Conservation (phyloP, 2,329 filamentous ascomycete species). For the Hypoxylon rubiginosum region DNA sequence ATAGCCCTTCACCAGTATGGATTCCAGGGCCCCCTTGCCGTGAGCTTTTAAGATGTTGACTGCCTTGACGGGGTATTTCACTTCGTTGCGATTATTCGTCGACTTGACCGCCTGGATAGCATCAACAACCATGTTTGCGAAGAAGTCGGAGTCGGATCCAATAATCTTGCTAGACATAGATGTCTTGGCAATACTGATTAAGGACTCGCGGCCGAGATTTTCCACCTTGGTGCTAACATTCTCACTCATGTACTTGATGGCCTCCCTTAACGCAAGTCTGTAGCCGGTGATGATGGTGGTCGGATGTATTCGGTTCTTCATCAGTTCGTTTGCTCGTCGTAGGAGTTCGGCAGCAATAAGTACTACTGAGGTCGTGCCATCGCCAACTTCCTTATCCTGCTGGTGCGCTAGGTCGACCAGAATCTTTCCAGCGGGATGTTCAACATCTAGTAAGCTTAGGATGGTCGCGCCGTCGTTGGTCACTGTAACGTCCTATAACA, state of each 20-base stretch:
- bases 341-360: constrained; percentile 96
- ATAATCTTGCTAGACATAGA: constrained; percentile 99
- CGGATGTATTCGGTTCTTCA: constrained; percentile 99
- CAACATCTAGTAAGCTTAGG: constrained; percentile 92
- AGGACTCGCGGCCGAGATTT: constrained; percentile 86
- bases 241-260: constrained; percentile 98
- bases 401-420: constrained; percentile 97
- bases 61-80: constrained; percentile 98
- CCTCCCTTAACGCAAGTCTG: constrained; percentile 92
- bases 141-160: constrained; percentile 94
- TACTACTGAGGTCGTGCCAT: constrained; percentile 97
- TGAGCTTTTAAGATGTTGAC: constrained; percentile 99
- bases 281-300: constrained; percentile 99
- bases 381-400: constrained; percentile 98
- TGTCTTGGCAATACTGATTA: constrained; percentile 96
- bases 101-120: constrained; percentile 95
- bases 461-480: constrained; percentile 99
- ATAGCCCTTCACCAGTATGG: constrained; percentile 93
- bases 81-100: constrained; percentile 88
- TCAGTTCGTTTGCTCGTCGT: constrained; percentile 93
- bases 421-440: constrained; percentile 98
- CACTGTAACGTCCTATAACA: constrained; percentile 87
- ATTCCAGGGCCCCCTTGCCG: constrained; percentile 91
- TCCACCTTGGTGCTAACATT: constrained; percentile 98
- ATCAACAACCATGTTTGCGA: constrained; percentile 96